Conservation (phyloP, 2,329 filamentous ascomycete species). For the Rugonectria rugulosa region DNA sequence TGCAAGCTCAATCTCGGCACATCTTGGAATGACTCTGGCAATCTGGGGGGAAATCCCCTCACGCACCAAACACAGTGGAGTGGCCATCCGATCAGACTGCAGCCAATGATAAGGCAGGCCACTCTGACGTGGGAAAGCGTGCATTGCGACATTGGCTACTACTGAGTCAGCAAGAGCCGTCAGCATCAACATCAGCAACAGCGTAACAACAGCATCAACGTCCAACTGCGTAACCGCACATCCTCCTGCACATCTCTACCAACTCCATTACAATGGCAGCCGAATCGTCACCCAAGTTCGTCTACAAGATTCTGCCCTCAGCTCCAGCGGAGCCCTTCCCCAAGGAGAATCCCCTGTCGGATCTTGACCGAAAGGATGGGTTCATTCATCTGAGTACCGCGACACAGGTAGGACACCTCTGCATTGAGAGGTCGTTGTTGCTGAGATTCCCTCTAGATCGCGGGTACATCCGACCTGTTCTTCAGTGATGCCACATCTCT, state of each 20-base stretch:
- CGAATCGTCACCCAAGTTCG: constrained; percentile 49
- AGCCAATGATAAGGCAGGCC: constrained; percentile 12
- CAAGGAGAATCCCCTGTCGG: constrained; percentile 62
- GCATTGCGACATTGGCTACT: constrained; percentile 17
- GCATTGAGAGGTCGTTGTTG: background rate
- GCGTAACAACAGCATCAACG: background rate
- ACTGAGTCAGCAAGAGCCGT: constrained; percentile 7
- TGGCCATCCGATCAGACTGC: background rate
- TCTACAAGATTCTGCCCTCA: constrained; percentile 68
- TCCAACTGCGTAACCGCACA: background rate
- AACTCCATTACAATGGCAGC: constrained; percentile 36
- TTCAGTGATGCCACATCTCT: constrained; percentile 50
- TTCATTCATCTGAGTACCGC: constrained; percentile 69
- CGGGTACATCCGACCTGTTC: constrained; percentile 54
- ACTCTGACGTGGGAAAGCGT: background rate
- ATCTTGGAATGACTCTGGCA: too few species aligned
- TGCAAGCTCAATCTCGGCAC: too few species aligned
- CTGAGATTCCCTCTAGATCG: constrained; percentile 45
- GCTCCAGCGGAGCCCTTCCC: constrained; percentile 63
- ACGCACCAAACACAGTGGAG: constrained; percentile 2
- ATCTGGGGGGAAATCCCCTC: background rate
- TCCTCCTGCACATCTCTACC: background rate
- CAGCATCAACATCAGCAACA: background rate
- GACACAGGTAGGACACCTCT: constrained; percentile 53
- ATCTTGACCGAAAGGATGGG: constrained; percentile 66